phyloP scores from a whole-genome alignment of 2,329 filamentous ascomycete genomes.

The Fusarium decemcellulare region DNA sequence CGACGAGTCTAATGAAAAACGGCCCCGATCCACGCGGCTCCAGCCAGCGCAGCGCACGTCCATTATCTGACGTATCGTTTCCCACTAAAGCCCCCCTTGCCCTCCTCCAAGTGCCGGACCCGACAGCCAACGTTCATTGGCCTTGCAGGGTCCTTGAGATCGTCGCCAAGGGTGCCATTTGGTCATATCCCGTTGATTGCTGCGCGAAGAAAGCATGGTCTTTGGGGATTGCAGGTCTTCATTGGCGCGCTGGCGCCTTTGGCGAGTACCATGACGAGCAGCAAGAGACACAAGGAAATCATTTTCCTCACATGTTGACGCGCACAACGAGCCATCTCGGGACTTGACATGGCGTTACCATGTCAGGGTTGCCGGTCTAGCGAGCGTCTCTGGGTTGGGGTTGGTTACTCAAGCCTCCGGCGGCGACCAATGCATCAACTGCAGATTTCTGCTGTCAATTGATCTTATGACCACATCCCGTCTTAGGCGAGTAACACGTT shows the following conservation, averaged over 20 bases:
- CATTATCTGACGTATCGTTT: constrained; percentile 35
- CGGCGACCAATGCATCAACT: not conserved
- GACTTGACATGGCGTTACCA: constrained; percentile 5
- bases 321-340: not conserved
- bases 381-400: not conserved
- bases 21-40: too few relatives aligned
- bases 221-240: not conserved
- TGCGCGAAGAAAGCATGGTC: not conserved
- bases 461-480: constrained; percentile 4
- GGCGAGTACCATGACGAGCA: constrained; percentile 8
- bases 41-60: not conserved
- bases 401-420: not conserved
- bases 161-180: constrained; percentile 1
- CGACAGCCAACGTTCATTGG: constrained; percentile 15
- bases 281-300: not conserved
- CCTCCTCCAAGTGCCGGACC: constrained; percentile 11
- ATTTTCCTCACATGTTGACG: not conserved
- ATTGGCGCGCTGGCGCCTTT: not conserved
- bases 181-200: not conserved
- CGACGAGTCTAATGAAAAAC: too few relatives aligned
- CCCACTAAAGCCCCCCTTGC: constrained; percentile 24
- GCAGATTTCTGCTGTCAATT: constrained; percentile 1
- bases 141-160: constrained; percentile 9
- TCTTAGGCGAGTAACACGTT: not conserved
- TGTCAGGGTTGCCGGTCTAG: not conserved